phyloP scores from a whole-genome alignment of 2,329 filamentous ascomycete genomes.

The Colletotrichum liaoningense region DNA sequence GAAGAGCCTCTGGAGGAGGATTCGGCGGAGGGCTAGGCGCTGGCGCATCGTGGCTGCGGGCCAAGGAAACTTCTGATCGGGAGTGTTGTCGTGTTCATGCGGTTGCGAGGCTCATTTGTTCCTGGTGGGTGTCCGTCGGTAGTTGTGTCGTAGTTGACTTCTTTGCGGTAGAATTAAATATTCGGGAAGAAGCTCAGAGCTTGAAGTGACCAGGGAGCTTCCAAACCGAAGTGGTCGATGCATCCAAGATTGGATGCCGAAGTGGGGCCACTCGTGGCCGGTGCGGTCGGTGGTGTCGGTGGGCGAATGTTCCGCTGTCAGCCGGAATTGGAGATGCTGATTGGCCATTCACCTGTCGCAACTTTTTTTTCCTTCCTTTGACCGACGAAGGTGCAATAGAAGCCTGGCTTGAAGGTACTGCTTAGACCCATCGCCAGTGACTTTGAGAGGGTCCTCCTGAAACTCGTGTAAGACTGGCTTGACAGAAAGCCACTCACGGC shows the following conservation, averaged over 20 bases:
- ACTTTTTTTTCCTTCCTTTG: background rate
- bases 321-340: background rate
- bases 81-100: background rate
- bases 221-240: background rate
- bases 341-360: constrained; percentile 18
- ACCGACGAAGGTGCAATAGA: background rate
- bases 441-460: background rate
- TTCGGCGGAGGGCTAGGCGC: constrained; percentile 49
- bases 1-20: constrained; percentile 41
- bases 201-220: background rate
- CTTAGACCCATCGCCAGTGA: constrained; percentile 4
- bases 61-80: background rate
- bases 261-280: background rate
- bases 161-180: background rate
- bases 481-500: background rate
- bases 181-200: background rate
- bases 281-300: background rate
- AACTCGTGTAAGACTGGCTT: background rate
- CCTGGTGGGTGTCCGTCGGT: background rate
- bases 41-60: constrained; percentile 49
- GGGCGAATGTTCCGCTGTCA: background rate
- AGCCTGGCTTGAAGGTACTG: background rate
- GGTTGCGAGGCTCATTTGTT: background rate
- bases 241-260: background rate
- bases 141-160: background rate